A percentile compares a stretch with the other conserved stretches of the same genome.
phyloP scores from a whole-genome alignment of 192 early-diverging fungal species.

The Dissophora ornata region DNA sequence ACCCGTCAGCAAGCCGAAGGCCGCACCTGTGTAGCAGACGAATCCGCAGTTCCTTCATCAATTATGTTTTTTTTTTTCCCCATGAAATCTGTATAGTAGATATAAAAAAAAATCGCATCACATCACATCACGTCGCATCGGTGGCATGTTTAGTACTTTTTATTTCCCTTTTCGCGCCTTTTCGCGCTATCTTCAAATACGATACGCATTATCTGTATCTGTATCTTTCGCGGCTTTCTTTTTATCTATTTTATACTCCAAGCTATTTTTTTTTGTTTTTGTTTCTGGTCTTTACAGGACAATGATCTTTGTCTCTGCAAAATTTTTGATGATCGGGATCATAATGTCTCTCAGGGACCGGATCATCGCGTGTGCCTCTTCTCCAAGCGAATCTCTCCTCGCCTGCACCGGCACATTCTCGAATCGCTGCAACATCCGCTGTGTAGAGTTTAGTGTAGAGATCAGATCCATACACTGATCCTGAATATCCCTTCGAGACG shows the following conservation, averaged over 20 bases:
- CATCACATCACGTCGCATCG: no score
- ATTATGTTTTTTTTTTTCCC: not conserved
- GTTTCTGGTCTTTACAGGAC: conserved; percentile 12
- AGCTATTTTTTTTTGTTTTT: not conserved
- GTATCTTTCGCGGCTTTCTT: no score
- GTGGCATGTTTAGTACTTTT: conserved; percentile 2
- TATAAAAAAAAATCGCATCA: no score
- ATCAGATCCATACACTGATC: conserved; percentile 39
- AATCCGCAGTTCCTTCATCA: not conserved
- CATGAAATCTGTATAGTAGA: not conserved
- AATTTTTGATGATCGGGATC: conserved; percentile 51
- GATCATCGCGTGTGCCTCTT: conserved; percentile 28
- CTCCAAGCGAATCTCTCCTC: conserved; percentile 22
- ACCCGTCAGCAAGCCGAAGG: conserved; percentile 14
- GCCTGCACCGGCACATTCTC: conserved; percentile 38
- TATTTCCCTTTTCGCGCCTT: no score
- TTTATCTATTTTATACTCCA: not conserved
- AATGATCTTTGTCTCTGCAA: conserved; percentile 45
- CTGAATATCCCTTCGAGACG: conserved; percentile 41
- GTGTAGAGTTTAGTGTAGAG: conserved; percentile 34
- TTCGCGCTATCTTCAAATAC: no score
- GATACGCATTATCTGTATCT: no score
- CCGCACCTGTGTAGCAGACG: not conserved
- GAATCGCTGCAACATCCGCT: conserved; percentile 46
- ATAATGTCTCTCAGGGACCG: conserved; percentile 29